Evolutionary conservation across 2,329 filamentous ascomycete species (phyloP).

Genomic region (Claviceps pazoutovae): DNA sequence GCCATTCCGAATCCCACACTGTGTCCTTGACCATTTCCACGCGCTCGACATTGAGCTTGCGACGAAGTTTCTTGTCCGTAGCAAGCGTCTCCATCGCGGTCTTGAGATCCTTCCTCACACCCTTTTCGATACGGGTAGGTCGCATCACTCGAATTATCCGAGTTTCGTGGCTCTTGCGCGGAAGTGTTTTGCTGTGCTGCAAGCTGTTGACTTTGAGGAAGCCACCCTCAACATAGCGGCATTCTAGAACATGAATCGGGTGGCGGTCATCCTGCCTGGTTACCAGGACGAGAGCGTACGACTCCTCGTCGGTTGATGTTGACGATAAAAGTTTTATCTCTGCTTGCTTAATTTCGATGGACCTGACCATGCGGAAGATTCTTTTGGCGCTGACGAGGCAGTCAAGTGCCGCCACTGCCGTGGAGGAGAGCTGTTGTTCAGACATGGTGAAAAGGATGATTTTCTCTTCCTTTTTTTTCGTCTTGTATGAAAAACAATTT

Average conservation of each 20-base stretch:
- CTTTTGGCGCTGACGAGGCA: not conserved
- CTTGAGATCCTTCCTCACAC: not conserved
- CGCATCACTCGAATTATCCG: not conserved
- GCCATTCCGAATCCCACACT: not conserved
- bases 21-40: not conserved
- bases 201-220: constrained; percentile 7
- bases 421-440: too few relatives aligned
- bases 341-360: not conserved
- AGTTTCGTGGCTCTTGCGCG: not conserved
- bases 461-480: not conserved
- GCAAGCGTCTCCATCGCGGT: not conserved
- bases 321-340: not conserved
- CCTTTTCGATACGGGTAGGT: not conserved
- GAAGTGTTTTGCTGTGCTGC: constrained; percentile 1
- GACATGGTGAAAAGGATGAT: not conserved
- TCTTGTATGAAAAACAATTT: not conserved
- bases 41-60: not conserved
- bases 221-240: constrained; percentile 4
- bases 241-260: constrained; percentile 8
- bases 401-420: not conserved
- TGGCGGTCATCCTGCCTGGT: not conserved
- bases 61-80: not conserved
- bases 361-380: not conserved
- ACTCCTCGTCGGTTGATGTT: not conserved
- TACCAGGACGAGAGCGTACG: not conserved